Evolutionary conservation across 1,284 basidiomycete genomes (phyloP).

Genomic region (Fomes fomentarius): DNA sequence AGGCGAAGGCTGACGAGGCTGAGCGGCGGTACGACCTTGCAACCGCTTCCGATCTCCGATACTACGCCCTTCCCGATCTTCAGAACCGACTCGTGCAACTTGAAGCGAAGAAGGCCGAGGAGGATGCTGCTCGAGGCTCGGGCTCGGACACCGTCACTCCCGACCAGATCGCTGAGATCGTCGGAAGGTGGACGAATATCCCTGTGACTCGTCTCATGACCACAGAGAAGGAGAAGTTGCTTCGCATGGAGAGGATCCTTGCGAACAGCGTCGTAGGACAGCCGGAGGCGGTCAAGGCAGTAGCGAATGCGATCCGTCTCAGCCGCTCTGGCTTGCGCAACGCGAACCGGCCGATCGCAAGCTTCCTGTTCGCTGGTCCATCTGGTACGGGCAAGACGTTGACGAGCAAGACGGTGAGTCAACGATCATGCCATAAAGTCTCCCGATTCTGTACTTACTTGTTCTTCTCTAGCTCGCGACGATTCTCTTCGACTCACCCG

Average conservation of each 20-base stretch:
- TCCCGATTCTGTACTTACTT: slow-evolving; percentile 20
- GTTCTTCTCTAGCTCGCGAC: slow-evolving; percentile 67
- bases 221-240: slow-evolving; percentile 89
- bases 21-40: slow-evolving; percentile 87
- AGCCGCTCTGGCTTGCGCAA: slow-evolving; percentile 90
- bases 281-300: slow-evolving; percentile 84
- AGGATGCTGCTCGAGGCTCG: slow-evolving; percentile 56
- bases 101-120: slow-evolving; percentile 74
- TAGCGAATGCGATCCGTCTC: slow-evolving; percentile 90
- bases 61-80: slow-evolving; percentile 94
- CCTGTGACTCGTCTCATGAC: slow-evolving; percentile 89
- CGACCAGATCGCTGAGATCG: slow-evolving; percentile 92
- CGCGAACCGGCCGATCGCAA: slow-evolving; percentile 85
- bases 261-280: slow-evolving; percentile 84
- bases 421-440: not conserved
- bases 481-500: slow-evolving; percentile 86
- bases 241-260: slow-evolving; percentile 77
- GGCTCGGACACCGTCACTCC: slow-evolving; percentile 83
- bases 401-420: slow-evolving; percentile 84
- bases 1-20: slow-evolving; percentile 92
- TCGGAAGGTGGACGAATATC: slow-evolving; percentile 89
- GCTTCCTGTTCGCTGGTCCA: slow-evolving; percentile 93
- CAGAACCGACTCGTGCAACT: slow-evolving; percentile 75
- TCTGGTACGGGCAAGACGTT: slow-evolving; percentile 91
- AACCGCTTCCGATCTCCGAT: slow-evolving; percentile 89